These are phyloP conservation scores for Thalassiosira ordinaria DNA, from an alignment of 352 stramenopile genomes.

Conservation along the genomic window DNA sequence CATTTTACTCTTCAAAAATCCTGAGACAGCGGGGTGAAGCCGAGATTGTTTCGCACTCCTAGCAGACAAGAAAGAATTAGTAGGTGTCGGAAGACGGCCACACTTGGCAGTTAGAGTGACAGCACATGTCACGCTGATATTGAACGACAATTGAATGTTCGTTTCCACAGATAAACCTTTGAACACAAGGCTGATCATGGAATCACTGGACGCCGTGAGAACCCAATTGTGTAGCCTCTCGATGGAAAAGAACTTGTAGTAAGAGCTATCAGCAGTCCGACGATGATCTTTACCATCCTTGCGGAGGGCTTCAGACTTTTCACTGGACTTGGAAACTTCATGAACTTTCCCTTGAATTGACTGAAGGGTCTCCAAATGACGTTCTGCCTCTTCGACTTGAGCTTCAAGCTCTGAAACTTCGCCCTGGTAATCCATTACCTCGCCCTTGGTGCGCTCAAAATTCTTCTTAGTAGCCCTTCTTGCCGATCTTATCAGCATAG, in stretches of 20 bases:
- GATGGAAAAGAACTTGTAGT: conserved; percentile 62
- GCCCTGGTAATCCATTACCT: conserved; percentile 36
- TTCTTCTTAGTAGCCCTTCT: conserved; percentile 51
- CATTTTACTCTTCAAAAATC: conserved; percentile 43
- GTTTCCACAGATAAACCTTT: conserved; percentile 30
- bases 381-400: conserved; percentile 37
- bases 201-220: conserved; percentile 33
- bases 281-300: conserved; percentile 26
- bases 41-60: conserved; percentile 12
- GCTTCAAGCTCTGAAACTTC: conserved; percentile 47
- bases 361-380: conserved; percentile 17
- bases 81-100: conserved; percentile 28
- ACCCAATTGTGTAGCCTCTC: conserved; percentile 69
- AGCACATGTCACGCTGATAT: conserved; percentile 18
- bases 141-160: conserved; percentile 46
- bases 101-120: conserved; percentile 30
- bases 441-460: conserved; percentile 34
- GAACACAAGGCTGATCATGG: conserved; percentile 42
- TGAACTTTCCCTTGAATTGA: conserved; percentile 10
- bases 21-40: conserved; percentile 39
- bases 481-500: conserved; percentile 33
- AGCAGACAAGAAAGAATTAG: conserved; percentile 26
- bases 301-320: conserved; percentile 29
- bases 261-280: conserved; percentile 43
- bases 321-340: conserved; percentile 40